These are phyloP conservation scores for Betula pendula DNA, from an alignment of 306 rosid species.

Conservation along the genomic window DNA sequence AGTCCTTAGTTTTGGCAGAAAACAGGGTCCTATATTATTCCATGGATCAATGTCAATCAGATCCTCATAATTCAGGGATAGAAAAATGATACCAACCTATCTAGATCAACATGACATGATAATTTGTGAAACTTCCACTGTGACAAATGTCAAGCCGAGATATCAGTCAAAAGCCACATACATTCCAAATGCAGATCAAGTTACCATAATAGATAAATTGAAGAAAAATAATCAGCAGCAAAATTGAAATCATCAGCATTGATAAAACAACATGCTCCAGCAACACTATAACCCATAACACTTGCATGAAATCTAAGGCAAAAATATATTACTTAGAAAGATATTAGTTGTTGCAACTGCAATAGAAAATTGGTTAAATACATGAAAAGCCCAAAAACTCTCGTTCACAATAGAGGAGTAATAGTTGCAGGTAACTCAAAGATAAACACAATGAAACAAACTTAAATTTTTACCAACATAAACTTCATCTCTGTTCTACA, in stretches of 20 bases:
- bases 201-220: neutral
- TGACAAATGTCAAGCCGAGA: neutral
- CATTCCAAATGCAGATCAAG: neutral
- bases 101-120: neutral
- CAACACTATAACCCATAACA: neutral
- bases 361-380: neutral
- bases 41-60: neutral
- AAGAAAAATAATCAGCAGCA: neutral
- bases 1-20: neutral
- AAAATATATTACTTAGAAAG: neutral
- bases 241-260: neutral
- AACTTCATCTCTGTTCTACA: neutral
- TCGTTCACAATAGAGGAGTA: neutral
- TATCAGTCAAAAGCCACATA: neutral
- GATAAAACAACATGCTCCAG: neutral
- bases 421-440: too few species aligned
- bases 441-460: neutral
- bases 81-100: neutral
- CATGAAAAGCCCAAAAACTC: neutral
- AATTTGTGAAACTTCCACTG: neutral
- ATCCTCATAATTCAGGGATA: neutral
- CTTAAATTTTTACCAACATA: neutral
- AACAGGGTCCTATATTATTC: neutral
- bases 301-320: neutral
- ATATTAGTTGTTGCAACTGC: neutral